Conservation (phyloP, 768 basidiomycete species). For the Podaxis sp. region DNA sequence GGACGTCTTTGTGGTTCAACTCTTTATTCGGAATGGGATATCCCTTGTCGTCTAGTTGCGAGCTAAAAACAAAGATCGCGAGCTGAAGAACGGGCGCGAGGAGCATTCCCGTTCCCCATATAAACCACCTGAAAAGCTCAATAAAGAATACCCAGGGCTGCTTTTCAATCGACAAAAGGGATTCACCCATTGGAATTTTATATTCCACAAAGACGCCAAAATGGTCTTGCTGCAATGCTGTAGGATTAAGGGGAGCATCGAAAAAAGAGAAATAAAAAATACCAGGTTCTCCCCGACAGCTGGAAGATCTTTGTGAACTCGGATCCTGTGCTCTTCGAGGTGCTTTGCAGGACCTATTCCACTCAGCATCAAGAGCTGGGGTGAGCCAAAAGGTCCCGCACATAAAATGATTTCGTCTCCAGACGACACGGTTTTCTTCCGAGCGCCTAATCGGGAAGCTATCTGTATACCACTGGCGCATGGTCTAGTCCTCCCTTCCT, state of each 20-base stretch:
- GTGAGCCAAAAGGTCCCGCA: conserved; percentile 47
- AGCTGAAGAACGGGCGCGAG: conserved; percentile 25
- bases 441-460: conserved; percentile 28
- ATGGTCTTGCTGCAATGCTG: conserved; percentile 31
- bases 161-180: conserved; percentile 22
- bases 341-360: conserved; percentile 70
- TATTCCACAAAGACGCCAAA: conserved; percentile 28
- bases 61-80: conserved; percentile 24
- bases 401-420: conserved; percentile 56
- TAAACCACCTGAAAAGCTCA: conserved; percentile 29
- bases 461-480: conserved; percentile 52
- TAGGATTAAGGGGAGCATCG: background rate
- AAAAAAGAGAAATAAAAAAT: background rate
- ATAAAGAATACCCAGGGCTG: conserved; percentile 22
- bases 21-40: conserved; percentile 16
- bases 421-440: conserved; percentile 41
- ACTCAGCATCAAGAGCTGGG: conserved; percentile 67
- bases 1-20: conserved; percentile 19
- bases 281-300: conserved; percentile 72
- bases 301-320: conserved; percentile 58
- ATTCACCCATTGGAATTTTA: conserved; percentile 26
- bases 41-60: conserved; percentile 18
- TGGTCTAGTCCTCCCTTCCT: conserved; percentile 35
- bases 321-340: conserved; percentile 50
- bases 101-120: conserved; percentile 29